A percentile compares a stretch with the other conserved stretches of the same genome.
phyloP scores from a whole-genome alignment of 495 filamentous ascomycete genomes.

The Podospora pseudoanserina region DNA sequence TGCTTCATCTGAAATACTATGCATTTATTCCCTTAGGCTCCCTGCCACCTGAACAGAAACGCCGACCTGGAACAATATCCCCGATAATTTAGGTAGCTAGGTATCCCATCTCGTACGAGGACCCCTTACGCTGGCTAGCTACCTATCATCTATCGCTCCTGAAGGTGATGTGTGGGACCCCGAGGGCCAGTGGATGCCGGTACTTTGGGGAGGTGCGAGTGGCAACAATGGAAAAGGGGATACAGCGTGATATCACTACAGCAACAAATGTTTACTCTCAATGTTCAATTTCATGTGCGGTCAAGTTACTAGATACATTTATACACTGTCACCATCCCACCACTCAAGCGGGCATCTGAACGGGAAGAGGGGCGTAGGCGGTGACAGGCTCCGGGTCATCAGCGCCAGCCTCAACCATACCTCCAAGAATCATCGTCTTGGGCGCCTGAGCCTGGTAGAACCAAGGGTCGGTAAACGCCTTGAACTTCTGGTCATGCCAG shows the following conservation, averaged over 20 bases:
- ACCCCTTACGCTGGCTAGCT: too few relatives aligned
- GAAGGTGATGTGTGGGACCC: too few relatives aligned
- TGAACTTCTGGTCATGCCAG: slow-evolving; percentile 59
- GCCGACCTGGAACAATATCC: too few relatives aligned
- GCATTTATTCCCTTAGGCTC: too few relatives aligned
- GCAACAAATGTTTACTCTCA: background rate
- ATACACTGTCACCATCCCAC: background rate
- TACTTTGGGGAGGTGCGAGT: too few relatives aligned
- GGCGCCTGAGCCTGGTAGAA: slow-evolving; percentile 43
- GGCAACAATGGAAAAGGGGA: too few relatives aligned
- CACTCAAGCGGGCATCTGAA: background rate
- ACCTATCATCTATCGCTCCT: too few relatives aligned
- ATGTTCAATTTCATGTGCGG: background rate
- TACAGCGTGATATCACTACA: background rate
- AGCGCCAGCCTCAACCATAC: slow-evolving; percentile 44
- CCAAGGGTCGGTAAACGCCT: slow-evolving; percentile 48
- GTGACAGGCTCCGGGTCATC: slow-evolving; percentile 22
- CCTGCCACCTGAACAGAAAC: too few relatives aligned
- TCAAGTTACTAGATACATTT: background rate
- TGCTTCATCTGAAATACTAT: too few relatives aligned
- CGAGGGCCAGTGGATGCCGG: too few relatives aligned
- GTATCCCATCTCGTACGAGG: too few relatives aligned
- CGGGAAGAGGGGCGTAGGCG: slow-evolving; percentile 5
- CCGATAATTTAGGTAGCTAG: too few relatives aligned
- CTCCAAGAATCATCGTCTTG: slow-evolving; percentile 43